Conservation (phyloP, 495 filamentous ascomycete species). For the Xylaria intraflava region DNA sequence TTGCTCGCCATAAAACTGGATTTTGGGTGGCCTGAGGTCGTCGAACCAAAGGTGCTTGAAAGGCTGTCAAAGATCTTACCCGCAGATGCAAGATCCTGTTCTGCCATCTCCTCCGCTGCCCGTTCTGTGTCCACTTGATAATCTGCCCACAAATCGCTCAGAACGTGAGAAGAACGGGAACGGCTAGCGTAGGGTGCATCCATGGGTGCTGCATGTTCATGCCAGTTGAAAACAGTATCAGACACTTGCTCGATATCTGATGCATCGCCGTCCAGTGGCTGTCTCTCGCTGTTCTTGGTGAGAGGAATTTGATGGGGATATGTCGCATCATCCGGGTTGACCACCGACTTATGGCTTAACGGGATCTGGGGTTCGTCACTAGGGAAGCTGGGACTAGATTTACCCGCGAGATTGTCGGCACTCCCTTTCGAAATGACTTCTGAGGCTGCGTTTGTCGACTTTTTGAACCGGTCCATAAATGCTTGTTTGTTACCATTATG, state of each 20-base stretch:
- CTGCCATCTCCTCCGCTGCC: slow-evolving; percentile 8
- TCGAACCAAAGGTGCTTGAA: slow-evolving; percentile 4
- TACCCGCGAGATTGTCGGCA: not conserved
- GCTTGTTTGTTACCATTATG: not conserved
- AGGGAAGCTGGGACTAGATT: not conserved
- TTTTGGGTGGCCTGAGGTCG: slow-evolving; percentile 4
- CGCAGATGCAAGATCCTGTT: slow-evolving; percentile 17
- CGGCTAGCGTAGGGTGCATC: slow-evolving; percentile 2
- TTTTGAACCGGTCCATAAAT: not conserved
- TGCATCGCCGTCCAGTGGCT: not conserved
- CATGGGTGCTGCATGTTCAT: slow-evolving; percentile 7
- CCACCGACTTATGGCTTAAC: not conserved
- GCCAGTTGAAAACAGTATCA: not conserved
- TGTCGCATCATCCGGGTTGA: not conserved
- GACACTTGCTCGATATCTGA: not conserved
- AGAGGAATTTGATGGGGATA: not conserved
- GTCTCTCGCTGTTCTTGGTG: not conserved
- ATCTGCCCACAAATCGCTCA: slow-evolving; percentile 3
- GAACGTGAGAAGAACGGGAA: not conserved
- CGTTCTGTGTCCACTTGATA: slow-evolving; percentile 2
- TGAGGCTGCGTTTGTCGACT: too few species aligned
- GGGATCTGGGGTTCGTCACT: not conserved
- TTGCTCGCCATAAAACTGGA: slow-evolving; percentile 15
- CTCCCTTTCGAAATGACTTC: not conserved
- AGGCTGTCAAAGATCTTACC: slow-evolving; percentile 18